These are phyloP conservation scores for Calvatia gigantea DNA, from an alignment of 768 basidiomycete species.

Conservation along the genomic window DNA sequence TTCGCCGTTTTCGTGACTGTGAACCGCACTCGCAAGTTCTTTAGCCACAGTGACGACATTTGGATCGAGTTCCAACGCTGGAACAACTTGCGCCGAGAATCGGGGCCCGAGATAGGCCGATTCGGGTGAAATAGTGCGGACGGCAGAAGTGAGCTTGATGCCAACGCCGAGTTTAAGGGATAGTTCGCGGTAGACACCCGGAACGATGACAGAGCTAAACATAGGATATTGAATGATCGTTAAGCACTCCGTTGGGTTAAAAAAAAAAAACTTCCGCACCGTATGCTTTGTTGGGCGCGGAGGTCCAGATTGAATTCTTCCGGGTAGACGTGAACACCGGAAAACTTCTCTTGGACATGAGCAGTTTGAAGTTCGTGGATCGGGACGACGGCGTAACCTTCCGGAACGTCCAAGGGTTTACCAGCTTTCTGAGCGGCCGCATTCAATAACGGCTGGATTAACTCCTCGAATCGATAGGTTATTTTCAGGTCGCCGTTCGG, in stretches of 20 bases:
- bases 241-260: background rate
- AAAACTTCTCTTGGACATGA: conserved; percentile 49
- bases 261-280: conserved; percentile 38
- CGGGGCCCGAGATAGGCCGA: conserved; percentile 54
- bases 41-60: conserved; percentile 50
- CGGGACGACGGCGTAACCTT: conserved; percentile 40
- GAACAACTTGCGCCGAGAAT: conserved; percentile 51
- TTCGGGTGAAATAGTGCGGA: conserved; percentile 58
- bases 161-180: conserved; percentile 55
- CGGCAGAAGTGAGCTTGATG: conserved; percentile 53
- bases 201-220: conserved; percentile 49
- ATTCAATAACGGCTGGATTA: conserved; percentile 37
- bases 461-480: conserved; percentile 48
- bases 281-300: conserved; percentile 51
- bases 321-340: conserved; percentile 40
- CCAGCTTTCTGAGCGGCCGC: conserved; percentile 36
- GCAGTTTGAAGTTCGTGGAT: conserved; percentile 52
- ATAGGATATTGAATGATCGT: background rate
- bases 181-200: conserved; percentile 38
- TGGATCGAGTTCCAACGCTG: conserved; percentile 42
- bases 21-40: conserved; percentile 53
- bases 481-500: conserved; percentile 40
- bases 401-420: conserved; percentile 27
- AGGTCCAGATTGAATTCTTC: conserved; percentile 38
- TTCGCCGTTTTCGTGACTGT: conserved; percentile 42